Evolutionary conservation across 192 early-diverging fungal species (phyloP).

Genomic region (Rhizoclosmatium sp.): DNA sequence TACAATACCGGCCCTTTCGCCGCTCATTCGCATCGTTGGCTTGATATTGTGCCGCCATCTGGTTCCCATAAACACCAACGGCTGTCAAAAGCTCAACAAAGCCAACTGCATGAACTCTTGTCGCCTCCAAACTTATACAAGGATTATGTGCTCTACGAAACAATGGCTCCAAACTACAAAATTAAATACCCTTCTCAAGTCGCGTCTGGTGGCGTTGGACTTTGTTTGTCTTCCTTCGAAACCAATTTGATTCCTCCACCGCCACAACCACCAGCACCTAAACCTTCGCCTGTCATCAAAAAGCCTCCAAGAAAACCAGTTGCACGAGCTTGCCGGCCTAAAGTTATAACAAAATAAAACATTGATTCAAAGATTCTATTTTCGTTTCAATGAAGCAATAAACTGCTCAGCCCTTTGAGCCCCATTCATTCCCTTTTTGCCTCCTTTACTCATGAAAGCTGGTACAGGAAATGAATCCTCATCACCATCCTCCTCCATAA

Average conservation of each 20-base stretch:
- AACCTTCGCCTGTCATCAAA: background rate
- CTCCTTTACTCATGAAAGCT: background rate
- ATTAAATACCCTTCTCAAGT: slow-evolving; percentile 27
- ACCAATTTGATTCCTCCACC: background rate
- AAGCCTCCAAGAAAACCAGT: background rate
- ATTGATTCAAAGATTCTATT: background rate
- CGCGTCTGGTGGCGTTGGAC: slow-evolving; percentile 16
- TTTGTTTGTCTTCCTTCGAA: background rate
- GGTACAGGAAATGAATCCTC: background rate
- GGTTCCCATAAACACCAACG: background rate
- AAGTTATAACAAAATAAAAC: background rate
- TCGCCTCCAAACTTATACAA: slow-evolving; percentile 20
- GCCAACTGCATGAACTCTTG: background rate
- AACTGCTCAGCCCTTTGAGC: slow-evolving; percentile 26
- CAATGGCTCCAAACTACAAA: slow-evolving; percentile 6
- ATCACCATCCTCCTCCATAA: background rate
- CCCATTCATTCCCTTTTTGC: slow-evolving; percentile 2
- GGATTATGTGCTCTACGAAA: slow-evolving; percentile 13
- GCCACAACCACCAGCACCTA: background rate
- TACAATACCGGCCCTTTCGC: slow-evolving; percentile 3
- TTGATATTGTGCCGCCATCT: slow-evolving; percentile 16
- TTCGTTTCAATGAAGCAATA: slow-evolving; percentile 19
- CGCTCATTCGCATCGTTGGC: slow-evolving; percentile 16
- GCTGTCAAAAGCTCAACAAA: background rate
- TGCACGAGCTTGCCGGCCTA: background rate